A percentile compares a stretch with the other conserved stretches of the same genome.
Evolutionary conservation across 257 asterid species (phyloP).

Genomic region (Gentiana dahurica): DNA sequence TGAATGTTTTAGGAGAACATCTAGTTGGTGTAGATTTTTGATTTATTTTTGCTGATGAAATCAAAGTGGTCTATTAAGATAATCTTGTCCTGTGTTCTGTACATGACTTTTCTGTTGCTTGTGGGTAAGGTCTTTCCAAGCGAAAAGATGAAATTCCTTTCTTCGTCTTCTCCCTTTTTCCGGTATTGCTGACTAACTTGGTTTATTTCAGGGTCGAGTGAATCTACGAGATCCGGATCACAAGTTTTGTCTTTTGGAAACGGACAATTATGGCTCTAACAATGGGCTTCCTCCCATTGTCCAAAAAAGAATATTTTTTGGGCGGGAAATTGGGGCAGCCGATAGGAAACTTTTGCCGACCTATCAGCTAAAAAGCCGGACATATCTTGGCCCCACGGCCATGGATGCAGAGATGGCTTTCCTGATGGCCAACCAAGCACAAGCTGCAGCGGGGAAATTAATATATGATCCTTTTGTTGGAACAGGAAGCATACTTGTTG

Average conservation of each 20-base stretch:
- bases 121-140: neutral
- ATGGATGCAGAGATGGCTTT: constrained; percentile 99
- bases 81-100: too few species aligned
- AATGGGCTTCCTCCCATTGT: constrained; percentile 88
- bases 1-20: too few species aligned
- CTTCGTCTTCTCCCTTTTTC: neutral
- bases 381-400: constrained; percentile 96
- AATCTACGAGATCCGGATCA: constrained; percentile 68
- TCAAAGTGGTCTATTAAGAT: too few species aligned
- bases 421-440: constrained; percentile 98
- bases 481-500: constrained; percentile 92
- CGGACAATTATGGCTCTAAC: constrained; percentile 53
- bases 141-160: neutral
- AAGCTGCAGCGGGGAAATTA: constrained; percentile 70
- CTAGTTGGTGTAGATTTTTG: too few species aligned
- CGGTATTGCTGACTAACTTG: constrained; percentile 4
- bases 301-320: constrained; percentile 65
- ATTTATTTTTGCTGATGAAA: too few species aligned
- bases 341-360: constrained; percentile 89
- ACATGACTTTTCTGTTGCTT: neutral
- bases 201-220: constrained; percentile 62
- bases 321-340: constrained; percentile 74
- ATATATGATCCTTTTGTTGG: constrained; percentile 99
- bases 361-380: constrained; percentile 93
- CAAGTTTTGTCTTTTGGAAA: constrained; percentile 75